Evolutionary conservation across 192 early-diverging fungal species (phyloP).

Genomic region (Entrophospora sp.): DNA sequence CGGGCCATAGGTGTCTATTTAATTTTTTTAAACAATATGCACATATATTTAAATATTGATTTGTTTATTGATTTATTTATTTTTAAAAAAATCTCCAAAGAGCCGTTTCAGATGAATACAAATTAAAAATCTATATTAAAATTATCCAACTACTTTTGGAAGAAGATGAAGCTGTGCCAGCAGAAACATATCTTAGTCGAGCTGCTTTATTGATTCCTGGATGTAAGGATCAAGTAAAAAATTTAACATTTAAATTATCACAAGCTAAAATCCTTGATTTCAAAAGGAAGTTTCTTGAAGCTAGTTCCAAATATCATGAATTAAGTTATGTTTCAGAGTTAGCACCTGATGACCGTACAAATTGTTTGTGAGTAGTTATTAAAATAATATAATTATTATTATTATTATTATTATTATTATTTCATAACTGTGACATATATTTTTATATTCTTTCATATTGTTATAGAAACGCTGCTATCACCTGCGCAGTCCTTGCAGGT

Average conservation of each 20-base stretch:
- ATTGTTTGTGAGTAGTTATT: slow-evolving; percentile 38
- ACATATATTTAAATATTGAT: neutral
- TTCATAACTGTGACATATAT: neutral
- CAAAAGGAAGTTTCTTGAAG: slow-evolving; percentile 79
- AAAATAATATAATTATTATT: neutral
- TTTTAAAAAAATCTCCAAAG: slow-evolving; percentile 20
- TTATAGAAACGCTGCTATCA: slow-evolving; percentile 63
- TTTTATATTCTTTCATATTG: neutral
- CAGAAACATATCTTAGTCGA: slow-evolving; percentile 78
- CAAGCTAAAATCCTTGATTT: slow-evolving; percentile 81
- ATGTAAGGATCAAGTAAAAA: slow-evolving; percentile 39
- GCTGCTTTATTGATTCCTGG: slow-evolving; percentile 59
- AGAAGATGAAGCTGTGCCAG: slow-evolving; percentile 71
- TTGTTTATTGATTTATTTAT: neutral
- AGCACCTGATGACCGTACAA: slow-evolving; percentile 50
- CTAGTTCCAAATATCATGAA: slow-evolving; percentile 76
- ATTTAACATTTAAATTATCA: slow-evolving; percentile 65
- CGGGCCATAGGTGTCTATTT: slow-evolving; percentile 55
- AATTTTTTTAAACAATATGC: neutral
- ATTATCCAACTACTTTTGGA: slow-evolving; percentile 80
- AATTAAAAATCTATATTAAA: slow-evolving; percentile 73
- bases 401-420: no score
- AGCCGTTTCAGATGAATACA: slow-evolving; percentile 54
- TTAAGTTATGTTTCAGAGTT: slow-evolving; percentile 64
- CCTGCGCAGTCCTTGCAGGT: slow-evolving; percentile 81